Conservation (phyloP, 2,329 filamentous ascomycete species). For the Chalara sp. region DNA sequence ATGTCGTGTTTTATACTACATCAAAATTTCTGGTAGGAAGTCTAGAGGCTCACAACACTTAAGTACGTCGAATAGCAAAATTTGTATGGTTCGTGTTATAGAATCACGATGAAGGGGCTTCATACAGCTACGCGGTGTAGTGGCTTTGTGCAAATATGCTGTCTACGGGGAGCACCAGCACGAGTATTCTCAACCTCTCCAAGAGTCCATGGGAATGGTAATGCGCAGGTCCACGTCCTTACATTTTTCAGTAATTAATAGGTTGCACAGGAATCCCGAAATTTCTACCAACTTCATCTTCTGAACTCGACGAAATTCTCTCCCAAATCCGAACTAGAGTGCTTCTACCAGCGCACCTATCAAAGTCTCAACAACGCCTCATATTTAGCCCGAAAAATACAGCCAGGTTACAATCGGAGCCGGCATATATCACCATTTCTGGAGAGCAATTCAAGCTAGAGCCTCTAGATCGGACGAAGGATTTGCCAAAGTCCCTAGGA, state of each 20-base stretch:
- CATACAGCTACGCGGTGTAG: conserved; percentile 11
- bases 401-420: conserved; percentile 44
- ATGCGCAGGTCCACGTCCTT: not conserved
- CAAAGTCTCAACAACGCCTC: conserved; percentile 43
- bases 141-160: conserved; percentile 12
- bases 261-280: conserved; percentile 16
- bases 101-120: conserved; percentile 3
- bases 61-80: too few relatives aligned
- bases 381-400: conserved; percentile 42
- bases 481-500: conserved; percentile 11
- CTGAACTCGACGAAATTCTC: conserved; percentile 47
- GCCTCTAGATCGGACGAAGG: conserved; percentile 17
- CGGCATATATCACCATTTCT: conserved; percentile 51
- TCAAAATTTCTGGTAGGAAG: too few relatives aligned
- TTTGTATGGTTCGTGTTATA: too few relatives aligned
- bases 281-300: conserved; percentile 44
- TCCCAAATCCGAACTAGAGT: conserved; percentile 47
- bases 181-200: conserved; percentile 24
- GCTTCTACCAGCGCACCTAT: conserved; percentile 56
- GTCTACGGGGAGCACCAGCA: conserved; percentile 5
- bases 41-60: too few relatives aligned
- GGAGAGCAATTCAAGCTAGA: conserved; percentile 34
- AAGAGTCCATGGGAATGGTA: conserved; percentile 20
- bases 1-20: too few relatives aligned
- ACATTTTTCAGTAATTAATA: not conserved